Evolutionary conservation across 2,329 filamentous ascomycete species (phyloP).

Genomic region (Aspergillus udagawae): DNA sequence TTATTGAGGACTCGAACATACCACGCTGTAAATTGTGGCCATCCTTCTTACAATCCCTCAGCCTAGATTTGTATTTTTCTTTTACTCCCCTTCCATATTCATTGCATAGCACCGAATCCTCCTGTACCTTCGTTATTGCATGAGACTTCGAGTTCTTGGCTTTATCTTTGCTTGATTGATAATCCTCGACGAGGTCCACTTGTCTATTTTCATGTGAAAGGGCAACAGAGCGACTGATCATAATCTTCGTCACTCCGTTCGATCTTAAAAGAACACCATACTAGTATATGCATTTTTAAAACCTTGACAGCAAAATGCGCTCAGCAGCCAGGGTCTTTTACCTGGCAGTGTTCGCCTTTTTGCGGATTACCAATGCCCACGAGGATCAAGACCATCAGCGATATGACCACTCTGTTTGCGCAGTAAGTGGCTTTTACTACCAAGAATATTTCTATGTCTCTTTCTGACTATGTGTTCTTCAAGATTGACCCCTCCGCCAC

Average conservation of each 20-base stretch:
- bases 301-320: conserved; percentile 41
- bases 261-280: background rate
- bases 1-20: background rate
- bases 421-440: conserved; percentile 43
- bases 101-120: background rate
- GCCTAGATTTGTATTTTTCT: background rate
- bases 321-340: conserved; percentile 55
- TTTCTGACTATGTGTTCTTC: conserved; percentile 9
- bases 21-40: background rate
- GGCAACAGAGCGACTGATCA: background rate
- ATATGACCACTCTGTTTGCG: conserved; percentile 47
- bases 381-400: conserved; percentile 32
- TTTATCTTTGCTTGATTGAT: conserved; percentile 3
- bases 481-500: conserved; percentile 86
- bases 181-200: conserved; percentile 5
- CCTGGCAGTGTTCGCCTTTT: conserved; percentile 58
- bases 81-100: background rate
- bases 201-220: conserved; percentile 14
- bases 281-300: background rate
- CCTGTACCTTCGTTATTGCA: background rate
- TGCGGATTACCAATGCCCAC: conserved; percentile 48
- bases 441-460: conserved; percentile 9
- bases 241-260: background rate
- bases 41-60: conserved; percentile 8
- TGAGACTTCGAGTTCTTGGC: background rate